Conservation (phyloP, 768 basidiomycete species). For the Suillus fuscotomentosus region DNA sequence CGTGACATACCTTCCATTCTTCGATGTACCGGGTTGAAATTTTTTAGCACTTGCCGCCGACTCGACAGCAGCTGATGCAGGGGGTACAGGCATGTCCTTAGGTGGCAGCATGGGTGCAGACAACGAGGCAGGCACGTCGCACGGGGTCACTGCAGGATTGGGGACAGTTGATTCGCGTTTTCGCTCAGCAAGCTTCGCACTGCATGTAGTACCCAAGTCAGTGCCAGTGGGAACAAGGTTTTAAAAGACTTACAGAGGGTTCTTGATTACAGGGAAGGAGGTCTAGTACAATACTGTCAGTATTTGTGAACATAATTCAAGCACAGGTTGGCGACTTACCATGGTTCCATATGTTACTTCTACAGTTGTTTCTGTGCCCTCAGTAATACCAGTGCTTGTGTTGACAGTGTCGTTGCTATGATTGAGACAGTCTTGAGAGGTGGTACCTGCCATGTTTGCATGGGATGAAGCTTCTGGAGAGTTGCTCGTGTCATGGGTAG, state of each 20-base stretch:
- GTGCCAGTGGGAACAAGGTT: background rate
- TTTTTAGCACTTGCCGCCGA: background rate
- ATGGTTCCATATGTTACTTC: background rate
- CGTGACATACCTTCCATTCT: no score
- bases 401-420: no score
- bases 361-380: background rate
- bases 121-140: background rate
- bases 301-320: background rate
- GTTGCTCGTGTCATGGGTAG: background rate
- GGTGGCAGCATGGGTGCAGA: background rate
- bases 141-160: background rate
- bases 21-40: background rate
- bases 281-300: no score
- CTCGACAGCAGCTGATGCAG: background rate
- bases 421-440: background rate
- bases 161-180: background rate
- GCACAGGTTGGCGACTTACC: background rate
- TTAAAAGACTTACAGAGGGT: background rate
- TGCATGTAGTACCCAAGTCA: background rate
- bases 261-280: no score
- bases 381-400: no score
- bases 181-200: background rate
- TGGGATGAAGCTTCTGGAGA: background rate
- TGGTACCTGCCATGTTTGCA: background rate
- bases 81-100: background rate